Evolutionary conservation across 2,329 filamentous ascomycete species (phyloP).

Genomic region (Hypoxylon sp.): DNA sequence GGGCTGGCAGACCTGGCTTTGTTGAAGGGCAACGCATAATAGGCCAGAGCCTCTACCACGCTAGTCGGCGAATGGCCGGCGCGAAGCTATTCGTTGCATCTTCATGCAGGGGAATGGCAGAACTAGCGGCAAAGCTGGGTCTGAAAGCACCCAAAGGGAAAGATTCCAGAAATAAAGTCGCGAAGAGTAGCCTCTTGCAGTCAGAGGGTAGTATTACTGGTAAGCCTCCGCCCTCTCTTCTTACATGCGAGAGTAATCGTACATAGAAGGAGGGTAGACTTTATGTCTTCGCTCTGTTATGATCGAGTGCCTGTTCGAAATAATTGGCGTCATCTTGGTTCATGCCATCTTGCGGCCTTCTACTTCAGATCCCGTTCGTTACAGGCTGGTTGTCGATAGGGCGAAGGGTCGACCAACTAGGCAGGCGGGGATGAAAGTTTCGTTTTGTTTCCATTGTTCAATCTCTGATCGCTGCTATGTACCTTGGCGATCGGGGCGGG

Average conservation of each 20-base stretch:
- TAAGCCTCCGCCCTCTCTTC: neutral
- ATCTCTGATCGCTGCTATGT: neutral
- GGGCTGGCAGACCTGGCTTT: constrained; percentile 30
- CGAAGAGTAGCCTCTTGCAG: constrained; percentile 5
- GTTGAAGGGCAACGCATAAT: constrained; percentile 26
- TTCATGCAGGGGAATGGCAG: constrained; percentile 42
- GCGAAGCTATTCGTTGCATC: constrained; percentile 38
- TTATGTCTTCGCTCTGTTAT: neutral
- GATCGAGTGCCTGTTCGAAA: no score
- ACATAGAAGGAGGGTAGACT: neutral
- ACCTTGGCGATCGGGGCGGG: constrained; percentile 27
- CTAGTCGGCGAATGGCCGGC: constrained; percentile 33
- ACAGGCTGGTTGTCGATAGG: constrained; percentile 12
- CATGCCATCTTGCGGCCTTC: neutral
- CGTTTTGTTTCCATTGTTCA: constrained; percentile 35
- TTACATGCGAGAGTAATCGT: neutral
- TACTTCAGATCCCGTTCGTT: constrained; percentile 15
- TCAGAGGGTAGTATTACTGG: constrained; percentile 6
- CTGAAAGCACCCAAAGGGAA: constrained; percentile 13
- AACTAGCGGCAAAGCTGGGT: constrained; percentile 27
- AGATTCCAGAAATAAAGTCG: constrained; percentile 21
- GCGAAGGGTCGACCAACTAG: constrained; percentile 18
- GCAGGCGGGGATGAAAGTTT: constrained; percentile 26
- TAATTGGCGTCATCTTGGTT: neutral
- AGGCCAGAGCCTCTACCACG: constrained; percentile 29